These are phyloP conservation scores for Argentina anserina DNA, from an alignment of 306 rosid genomes.

Conservation along the genomic window DNA sequence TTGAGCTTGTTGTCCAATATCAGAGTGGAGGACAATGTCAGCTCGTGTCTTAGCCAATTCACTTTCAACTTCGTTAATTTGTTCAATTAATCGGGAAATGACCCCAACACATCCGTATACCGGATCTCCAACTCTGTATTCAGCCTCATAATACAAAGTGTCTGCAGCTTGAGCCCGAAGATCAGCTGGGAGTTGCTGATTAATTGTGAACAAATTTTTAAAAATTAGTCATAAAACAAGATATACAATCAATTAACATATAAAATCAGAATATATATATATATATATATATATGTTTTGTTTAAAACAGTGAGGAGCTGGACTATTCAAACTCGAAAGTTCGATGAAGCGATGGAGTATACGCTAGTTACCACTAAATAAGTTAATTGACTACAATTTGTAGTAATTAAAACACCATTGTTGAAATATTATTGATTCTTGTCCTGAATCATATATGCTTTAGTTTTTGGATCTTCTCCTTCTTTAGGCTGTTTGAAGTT, in stretches of 20 bases:
- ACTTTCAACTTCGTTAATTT: slow-evolving; percentile 36
- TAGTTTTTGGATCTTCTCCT: background rate
- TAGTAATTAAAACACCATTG: too few relatives aligned
- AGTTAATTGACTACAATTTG: too few relatives aligned
- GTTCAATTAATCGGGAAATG: slow-evolving; percentile 47
- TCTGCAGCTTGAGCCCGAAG: slow-evolving; percentile 52
- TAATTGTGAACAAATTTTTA: background rate
- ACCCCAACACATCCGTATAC: slow-evolving; percentile 67
- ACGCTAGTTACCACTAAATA: too few relatives aligned
- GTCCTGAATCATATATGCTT: background rate
- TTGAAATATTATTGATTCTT: too few relatives aligned
- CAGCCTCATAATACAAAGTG: slow-evolving; percentile 53
- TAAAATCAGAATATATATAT: background rate
- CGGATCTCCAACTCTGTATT: slow-evolving; percentile 54
- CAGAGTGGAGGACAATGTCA: slow-evolving; percentile 36
- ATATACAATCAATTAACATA: rapidly evolving
- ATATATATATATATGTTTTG: too few relatives aligned
- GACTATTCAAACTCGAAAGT: background rate
- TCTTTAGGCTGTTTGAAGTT: background rate
- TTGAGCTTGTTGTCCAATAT: slow-evolving; percentile 10
- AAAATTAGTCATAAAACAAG: background rate
- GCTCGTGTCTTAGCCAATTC: slow-evolving; percentile 50
- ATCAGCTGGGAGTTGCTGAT: slow-evolving; percentile 44
- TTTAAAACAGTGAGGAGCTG: background rate
- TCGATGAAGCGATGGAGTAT: too few relatives aligned